These are phyloP conservation scores for Atkinsonella hypoxylon DNA, from an alignment of 2,329 filamentous ascomycete species.

Conservation along the genomic window DNA sequence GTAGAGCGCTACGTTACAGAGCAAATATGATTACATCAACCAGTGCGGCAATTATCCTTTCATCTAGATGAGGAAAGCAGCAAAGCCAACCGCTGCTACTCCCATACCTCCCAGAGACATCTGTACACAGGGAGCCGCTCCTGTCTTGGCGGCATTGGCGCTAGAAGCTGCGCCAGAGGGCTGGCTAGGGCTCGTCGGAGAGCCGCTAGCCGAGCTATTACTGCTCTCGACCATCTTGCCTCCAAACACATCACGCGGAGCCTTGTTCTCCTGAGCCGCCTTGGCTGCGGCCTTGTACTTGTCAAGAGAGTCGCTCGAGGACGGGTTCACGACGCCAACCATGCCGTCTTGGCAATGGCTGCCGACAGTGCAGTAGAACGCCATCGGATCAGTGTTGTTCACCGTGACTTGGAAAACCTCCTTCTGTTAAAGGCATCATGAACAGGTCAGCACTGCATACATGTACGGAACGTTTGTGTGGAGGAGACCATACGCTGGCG, in stretches of 20 bases:
- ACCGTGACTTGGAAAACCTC: conserved; percentile 15
- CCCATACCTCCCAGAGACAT: conserved; percentile 1
- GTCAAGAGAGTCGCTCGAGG: conserved; percentile 11
- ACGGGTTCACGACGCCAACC: conserved; percentile 19
- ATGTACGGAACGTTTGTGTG: too few species aligned
- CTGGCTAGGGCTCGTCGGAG: background rate
- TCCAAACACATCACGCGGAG: conserved; percentile 8
- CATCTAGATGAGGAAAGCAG: conserved; percentile 2
- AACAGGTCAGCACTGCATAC: conserved; percentile 7
- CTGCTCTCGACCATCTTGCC: conserved; percentile 6
- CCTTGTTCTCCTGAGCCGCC: conserved; percentile 4
- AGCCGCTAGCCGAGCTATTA: background rate
- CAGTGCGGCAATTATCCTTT: background rate
- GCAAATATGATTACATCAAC: background rate
- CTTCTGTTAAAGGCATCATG: conserved; percentile 1
- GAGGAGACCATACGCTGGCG: conserved; percentile 2
- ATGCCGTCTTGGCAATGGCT: conserved; percentile 20
- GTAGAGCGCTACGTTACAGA: background rate
- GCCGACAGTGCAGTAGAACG: conserved; percentile 18
- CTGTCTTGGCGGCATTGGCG: background rate
- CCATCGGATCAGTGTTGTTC: conserved; percentile 18
- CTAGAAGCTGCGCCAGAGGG: background rate
- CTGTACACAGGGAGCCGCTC: conserved; percentile 1
- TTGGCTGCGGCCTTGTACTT: conserved; percentile 8
- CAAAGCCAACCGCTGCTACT: conserved; percentile 2